Evolutionary conservation across 2,329 filamentous ascomycete genomes (phyloP), one percentile per base, ranked within the genome.

Genomic region (Talaromyces pinophilus): DNA sequence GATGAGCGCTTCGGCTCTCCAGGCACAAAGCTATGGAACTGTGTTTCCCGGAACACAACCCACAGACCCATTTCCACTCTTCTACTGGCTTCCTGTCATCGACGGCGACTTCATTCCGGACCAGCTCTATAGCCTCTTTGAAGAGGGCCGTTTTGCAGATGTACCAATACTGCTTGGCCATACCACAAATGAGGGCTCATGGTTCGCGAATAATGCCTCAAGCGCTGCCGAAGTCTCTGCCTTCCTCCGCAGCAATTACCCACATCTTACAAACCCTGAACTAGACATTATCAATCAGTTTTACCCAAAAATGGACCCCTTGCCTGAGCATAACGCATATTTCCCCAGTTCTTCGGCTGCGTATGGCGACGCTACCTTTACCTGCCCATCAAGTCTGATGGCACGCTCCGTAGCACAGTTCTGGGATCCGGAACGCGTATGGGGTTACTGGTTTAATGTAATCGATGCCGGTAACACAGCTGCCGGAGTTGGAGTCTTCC

Each of bases 401-500:
- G 75, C 81, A 0, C 70, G 72, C 5, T 71, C 73, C 0, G 0
- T 85, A 84, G 0, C 81, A 89, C 48, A 85, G 82, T 76, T 78
- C 89, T 72, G 83, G 30, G 74, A 19, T 1, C 55, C 50, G 10
- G 19, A 62, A 5, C 17, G 25, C n/a, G 85, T 83, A 22, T 93
- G 86, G 84, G 88, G 87, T 72, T 93, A 93, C 74, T 85, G 85
- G 46, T 92, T 87, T 78, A 85, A 89, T 64, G 90, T 92, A 3
- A 79, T 86, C 57, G 89, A 92, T 67, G 83, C 77, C 0, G 71
- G 85, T 0, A 71, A 72, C 0, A 78, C 85, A 22, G 79, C 79
- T 0, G 72, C 78, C 1, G 90, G 90, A 1, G 72, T 83, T 1
- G 90, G 90, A 0, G 88, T 90, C 0, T 83, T 85, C 5, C 90